Percentiles rank a stretch among this genome's conserved stretches.
Conservation (phyloP, 1,284 basidiomycete genomes). For the Xerocomus minutiporus region DNA sequence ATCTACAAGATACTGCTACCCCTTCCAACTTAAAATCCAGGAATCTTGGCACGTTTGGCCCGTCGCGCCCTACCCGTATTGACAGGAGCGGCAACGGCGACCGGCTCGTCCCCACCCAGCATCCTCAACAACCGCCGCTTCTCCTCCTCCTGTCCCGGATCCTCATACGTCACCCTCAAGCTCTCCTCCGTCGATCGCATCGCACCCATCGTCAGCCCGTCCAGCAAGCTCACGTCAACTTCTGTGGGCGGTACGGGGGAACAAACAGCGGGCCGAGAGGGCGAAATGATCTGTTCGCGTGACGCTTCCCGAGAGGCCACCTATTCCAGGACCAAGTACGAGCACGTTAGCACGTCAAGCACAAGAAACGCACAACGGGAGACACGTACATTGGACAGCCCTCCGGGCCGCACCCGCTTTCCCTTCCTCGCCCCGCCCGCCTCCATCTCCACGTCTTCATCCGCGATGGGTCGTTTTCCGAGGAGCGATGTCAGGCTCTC, state of each 20-base stretch:
- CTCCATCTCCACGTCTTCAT: conserved; percentile 32
- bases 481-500: conserved; percentile 62
- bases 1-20: neutral
- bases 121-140: conserved; percentile 43
- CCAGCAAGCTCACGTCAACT: conserved; percentile 32
- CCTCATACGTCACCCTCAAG: conserved; percentile 61
- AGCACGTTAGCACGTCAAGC: neutral
- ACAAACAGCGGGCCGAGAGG: conserved; percentile 7
- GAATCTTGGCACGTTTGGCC: conserved; percentile 13
- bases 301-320: conserved; percentile 37
- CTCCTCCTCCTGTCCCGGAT: conserved; percentile 58
- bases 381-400: conserved; percentile 41
- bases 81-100: neutral
- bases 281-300: conserved; percentile 23
- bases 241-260: conserved; percentile 10
- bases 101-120: conserved; percentile 22
- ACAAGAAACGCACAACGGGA: neutral
- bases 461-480: conserved; percentile 54
- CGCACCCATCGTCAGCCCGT: conserved; percentile 14
- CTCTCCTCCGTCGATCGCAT: conserved; percentile 37
- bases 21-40: conserved; percentile 7
- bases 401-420: conserved; percentile 42
- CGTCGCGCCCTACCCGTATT: conserved; percentile 9
- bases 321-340: conserved; percentile 17
- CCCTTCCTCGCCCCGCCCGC: conserved; percentile 26